Evolutionary conservation across 2,329 filamentous ascomycete species (phyloP).

Genomic region (Aspergillus ibericus): DNA sequence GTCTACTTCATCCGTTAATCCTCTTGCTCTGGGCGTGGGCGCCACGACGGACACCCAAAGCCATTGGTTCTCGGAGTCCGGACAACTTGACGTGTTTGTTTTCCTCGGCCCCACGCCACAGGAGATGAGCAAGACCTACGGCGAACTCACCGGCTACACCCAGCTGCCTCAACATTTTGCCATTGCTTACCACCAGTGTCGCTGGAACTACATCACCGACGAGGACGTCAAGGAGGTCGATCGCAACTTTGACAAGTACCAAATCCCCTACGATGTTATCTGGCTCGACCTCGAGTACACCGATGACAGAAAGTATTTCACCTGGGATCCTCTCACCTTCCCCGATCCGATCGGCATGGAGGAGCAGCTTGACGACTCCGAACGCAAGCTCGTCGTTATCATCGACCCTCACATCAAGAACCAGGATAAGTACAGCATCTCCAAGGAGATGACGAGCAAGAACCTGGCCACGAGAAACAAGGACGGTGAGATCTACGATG

Average conservation of each 20-base stretch:
- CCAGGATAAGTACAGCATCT: conserved; percentile 71
- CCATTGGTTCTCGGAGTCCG: conserved; percentile 95
- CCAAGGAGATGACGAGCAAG: conserved; percentile 79
- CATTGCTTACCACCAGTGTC: conserved; percentile 93
- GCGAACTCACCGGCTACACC: conserved; percentile 86
- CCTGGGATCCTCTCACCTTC: conserved; percentile 90
- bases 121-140: conserved; percentile 78
- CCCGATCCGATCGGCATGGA: conserved; percentile 83
- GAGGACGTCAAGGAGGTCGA: conserved; percentile 97
- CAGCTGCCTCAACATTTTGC: conserved; percentile 90
- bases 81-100: conserved; percentile 87
- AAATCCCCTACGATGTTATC: conserved; percentile 97
- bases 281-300: conserved; percentile 99
- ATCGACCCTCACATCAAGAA: conserved; percentile 99
- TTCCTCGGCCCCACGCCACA: conserved; percentile 86
- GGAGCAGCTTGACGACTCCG: conserved; percentile 78
- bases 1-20: conserved; percentile 69
- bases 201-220: conserved; percentile 98
- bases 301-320: conserved; percentile 96
- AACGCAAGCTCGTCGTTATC: conserved; percentile 87
- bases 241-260: conserved; percentile 89
- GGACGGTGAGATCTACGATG: conserved; percentile 83
- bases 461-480: conserved; percentile 86
- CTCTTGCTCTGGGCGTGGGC: conserved; percentile 69
- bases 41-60: conserved; percentile 77